Conservation (phyloP, 106 monocot species). For the Allium cepa region DNA sequence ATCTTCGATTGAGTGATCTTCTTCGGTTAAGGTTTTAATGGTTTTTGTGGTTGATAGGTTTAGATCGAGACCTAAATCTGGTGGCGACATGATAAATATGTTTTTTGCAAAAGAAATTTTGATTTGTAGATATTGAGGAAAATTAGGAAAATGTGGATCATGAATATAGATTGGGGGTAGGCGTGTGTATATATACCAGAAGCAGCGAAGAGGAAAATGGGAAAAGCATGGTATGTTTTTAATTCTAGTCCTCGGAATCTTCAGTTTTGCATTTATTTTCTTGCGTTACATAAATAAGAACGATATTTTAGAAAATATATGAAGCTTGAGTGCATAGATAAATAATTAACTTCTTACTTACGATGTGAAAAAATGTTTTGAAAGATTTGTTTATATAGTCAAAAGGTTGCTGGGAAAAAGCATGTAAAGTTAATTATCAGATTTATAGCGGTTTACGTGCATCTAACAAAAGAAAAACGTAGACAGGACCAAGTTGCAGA, state of each 20-base stretch:
- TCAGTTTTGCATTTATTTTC: too few relatives aligned
- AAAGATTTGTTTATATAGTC: neutral
- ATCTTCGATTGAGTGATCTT: neutral
- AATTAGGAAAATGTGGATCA: neutral
- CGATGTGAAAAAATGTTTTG: too few relatives aligned
- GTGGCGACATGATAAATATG: neutral
- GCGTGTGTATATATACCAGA: neutral
- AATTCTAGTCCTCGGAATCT: too few relatives aligned
- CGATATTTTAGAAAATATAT: too few relatives aligned
- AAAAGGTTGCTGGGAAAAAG: neutral
- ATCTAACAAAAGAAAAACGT: neutral
- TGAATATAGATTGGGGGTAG: neutral
- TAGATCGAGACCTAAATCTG: conserved; percentile 48
- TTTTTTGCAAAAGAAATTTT: neutral
- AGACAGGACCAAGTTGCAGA: neutral
- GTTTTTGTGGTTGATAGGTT: conserved; percentile 26
- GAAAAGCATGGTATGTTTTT: neutral
- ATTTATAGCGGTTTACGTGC: too few relatives aligned
- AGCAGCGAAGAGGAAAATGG: neutral
- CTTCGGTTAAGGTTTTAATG: conserved; percentile 10
- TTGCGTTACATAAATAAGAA: too few relatives aligned
- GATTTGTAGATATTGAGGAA: neutral
- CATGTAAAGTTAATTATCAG: too few relatives aligned
- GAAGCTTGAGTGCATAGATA: too few relatives aligned
- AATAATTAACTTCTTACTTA: too few relatives aligned